These are phyloP conservation scores for Penicillium sp. DNA, from an alignment of 2,329 filamentous ascomycete species.

Conservation along the genomic window DNA sequence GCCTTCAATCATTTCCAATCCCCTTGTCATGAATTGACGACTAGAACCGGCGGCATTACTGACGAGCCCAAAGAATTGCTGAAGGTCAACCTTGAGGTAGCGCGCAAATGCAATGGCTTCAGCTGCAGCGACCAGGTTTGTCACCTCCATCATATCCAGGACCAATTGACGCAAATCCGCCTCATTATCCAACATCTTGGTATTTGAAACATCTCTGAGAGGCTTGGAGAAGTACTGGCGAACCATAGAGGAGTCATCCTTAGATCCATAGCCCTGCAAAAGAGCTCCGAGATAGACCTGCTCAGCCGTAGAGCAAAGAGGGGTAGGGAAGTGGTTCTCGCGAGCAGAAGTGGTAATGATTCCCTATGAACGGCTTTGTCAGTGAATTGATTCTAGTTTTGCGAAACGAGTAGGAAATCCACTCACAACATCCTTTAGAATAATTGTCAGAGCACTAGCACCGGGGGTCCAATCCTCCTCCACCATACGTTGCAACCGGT, in stretches of 20 bases:
- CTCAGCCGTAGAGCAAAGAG: conserved; percentile 63
- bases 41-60: conserved; percentile 50
- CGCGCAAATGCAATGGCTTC: conserved; percentile 51
- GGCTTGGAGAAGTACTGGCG: conserved; percentile 51
- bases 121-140: conserved; percentile 51
- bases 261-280: conserved; percentile 55
- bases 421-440: conserved; percentile 57
- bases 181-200: conserved; percentile 31
- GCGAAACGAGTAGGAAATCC: background rate
- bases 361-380: conserved; percentile 33
- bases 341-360: conserved; percentile 69
- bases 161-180: conserved; percentile 41
- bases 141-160: conserved; percentile 46
- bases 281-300: conserved; percentile 64
- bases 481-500: conserved; percentile 58
- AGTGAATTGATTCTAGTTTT: background rate
- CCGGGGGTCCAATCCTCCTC: conserved; percentile 54
- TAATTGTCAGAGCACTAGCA: conserved; percentile 61
- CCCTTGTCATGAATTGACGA: conserved; percentile 44
- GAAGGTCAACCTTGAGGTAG: conserved; percentile 45
- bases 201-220: conserved; percentile 38
- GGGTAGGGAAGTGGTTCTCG: conserved; percentile 57
- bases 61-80: conserved; percentile 49
- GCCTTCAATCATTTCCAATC: conserved; percentile 38
- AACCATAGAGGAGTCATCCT: conserved; percentile 59